Evolutionary conservation across 202 grass and related monocot genomes (phyloP), one percentile per base, ranked within the genome.

Genomic region (Setaria italica): DNA sequence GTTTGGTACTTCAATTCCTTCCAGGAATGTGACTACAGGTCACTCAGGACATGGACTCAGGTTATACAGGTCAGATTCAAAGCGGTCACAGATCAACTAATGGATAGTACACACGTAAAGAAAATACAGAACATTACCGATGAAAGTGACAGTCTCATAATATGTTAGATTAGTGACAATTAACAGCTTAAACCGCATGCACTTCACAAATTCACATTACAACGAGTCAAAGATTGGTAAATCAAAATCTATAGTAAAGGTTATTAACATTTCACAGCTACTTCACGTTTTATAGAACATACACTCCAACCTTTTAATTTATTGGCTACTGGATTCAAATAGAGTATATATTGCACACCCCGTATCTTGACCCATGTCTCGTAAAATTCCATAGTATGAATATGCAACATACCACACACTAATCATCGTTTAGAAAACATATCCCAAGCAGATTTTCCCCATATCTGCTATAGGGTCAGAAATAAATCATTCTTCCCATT

Each of bases 241-340:
- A 68, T 4, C 35, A 68, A 19, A 68, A 6, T 4, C 2, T 15
- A 68, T 4, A 42, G 7, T 42, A 68, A 64, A 68, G 15, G 65
- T 42, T 42, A 43, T 19, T 68, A n/a, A 20, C 17, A 65, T 41
- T 68, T 68, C 65, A 20, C 37, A 67, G 14, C 2, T 39, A 39
- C 16, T 17, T 15, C 2, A 68, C 37, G 1, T 20, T 42, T 66
- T 42, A 43, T 68, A 39, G 17, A 19, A 39, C 39, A 68, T 68
- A 17, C 17, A 20, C 29, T 12, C 58, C 21, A 62, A 62, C n/a
- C 12, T 30, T 62, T 30, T 29, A 62, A 12, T 62, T 21, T 59
- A 77, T 30, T 16, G n/a, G 55, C 20, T 41, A 77, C 9, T 77
- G 55, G 11, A 45, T 77, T 59, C 39, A 21, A 58, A 70, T 62